Percentiles rank a stretch among this genome's conserved stretches.
These are phyloP conservation scores for Exutisphaerella laricina DNA, from an alignment of 2,329 filamentous ascomycete species.

Conservation along the genomic window DNA sequence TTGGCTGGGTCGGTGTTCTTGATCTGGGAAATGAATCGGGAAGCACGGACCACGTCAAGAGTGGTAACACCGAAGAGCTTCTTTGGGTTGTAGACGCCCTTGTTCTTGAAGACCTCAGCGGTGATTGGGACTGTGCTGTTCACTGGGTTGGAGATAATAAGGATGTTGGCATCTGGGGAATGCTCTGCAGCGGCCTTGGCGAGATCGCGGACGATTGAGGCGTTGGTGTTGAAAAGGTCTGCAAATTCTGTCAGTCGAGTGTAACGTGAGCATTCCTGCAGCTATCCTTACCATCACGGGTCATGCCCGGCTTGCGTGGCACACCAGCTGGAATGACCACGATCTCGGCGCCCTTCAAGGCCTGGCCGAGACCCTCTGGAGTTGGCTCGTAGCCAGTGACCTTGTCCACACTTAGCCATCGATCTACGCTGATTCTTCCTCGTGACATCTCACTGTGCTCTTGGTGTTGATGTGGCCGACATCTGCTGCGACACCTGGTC, in stretches of 20 bases:
- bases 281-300: conserved; percentile 68
- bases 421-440: background rate
- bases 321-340: conserved; percentile 98
- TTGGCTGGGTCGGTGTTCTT: conserved; percentile 83
- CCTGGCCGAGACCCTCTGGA: conserved; percentile 64
- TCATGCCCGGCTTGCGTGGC: conserved; percentile 99
- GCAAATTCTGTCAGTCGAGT: no score
- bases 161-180: conserved; percentile 85
- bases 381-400: conserved; percentile 81
- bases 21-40: conserved; percentile 93
- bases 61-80: conserved; percentile 99
- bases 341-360: conserved; percentile 83
- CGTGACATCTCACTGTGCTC: conserved; percentile 53
- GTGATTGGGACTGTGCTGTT: conserved; percentile 99
- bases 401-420: conserved; percentile 31
- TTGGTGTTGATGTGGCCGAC: conserved; percentile 99
- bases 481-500: conserved; percentile 94
- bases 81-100: conserved; percentile 98
- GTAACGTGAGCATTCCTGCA: no score
- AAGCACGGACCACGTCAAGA: conserved; percentile 95
- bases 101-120: conserved; percentile 92
- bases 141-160: conserved; percentile 97
- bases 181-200: conserved; percentile 89
- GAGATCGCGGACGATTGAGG: conserved; percentile 96
- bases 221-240: conserved; percentile 99